These are phyloP conservation scores for Talaromyces sp. DNA, from an alignment of 2,329 filamentous ascomycete genomes.

Conservation along the genomic window DNA sequence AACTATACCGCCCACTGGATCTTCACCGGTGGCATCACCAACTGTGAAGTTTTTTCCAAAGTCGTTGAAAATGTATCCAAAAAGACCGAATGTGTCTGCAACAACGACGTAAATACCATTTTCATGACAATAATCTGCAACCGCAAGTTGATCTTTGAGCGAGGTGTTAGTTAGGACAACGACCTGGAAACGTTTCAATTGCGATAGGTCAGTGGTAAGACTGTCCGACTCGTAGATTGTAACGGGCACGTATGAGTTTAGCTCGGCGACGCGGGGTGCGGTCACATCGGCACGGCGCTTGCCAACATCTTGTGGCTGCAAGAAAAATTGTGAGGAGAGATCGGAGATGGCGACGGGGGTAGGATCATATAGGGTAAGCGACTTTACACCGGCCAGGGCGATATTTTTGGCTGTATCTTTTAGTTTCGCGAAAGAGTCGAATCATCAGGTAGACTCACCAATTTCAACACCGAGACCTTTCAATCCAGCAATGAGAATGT, in stretches of 20 bases:
- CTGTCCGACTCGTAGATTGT: constrained; percentile 64
- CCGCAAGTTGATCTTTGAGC: constrained; percentile 73
- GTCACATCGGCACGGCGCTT: constrained; percentile 86
- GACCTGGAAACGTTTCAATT: constrained; percentile 87
- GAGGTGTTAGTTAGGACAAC: constrained; percentile 85
- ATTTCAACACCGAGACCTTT: constrained; percentile 96
- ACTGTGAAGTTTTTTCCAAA: constrained; percentile 93
- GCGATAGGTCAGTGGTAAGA: constrained; percentile 70
- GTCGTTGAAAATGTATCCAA: constrained; percentile 94
- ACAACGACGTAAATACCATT: constrained; percentile 90
- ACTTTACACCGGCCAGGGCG: constrained; percentile 96
- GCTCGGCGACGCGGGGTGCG: constrained; percentile 82
- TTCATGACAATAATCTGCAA: constrained; percentile 89
- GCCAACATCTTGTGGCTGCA: constrained; percentile 81
- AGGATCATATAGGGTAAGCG: constrained; percentile 87
- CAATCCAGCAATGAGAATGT: constrained; percentile 85
- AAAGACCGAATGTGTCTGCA: constrained; percentile 87
- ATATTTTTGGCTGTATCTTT: constrained; percentile 77
- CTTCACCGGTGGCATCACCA: constrained; percentile 86
- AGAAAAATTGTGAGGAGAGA: constrained; percentile 96
- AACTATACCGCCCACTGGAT: constrained; percentile 80
- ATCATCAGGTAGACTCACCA: constrained; percentile 35
- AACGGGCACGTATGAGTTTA: constrained; percentile 95
- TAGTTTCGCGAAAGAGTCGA: not conserved
- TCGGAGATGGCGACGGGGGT: constrained; percentile 79